These are phyloP conservation scores for Suhomyces taliae DNA, from an alignment of 1,139 yeast species.

Conservation along the genomic window DNA sequence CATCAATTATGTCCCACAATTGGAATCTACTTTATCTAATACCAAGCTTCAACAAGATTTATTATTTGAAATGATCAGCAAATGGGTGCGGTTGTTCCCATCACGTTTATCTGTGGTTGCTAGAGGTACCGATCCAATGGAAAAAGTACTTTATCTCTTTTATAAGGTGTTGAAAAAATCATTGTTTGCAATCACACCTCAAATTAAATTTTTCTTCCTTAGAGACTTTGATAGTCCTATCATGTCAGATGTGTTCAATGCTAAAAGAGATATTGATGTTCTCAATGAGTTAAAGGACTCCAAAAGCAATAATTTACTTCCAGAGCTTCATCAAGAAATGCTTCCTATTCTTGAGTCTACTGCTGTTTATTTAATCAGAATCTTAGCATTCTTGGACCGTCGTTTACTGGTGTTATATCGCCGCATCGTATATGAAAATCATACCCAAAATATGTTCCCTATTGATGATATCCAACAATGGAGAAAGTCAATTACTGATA, in stretches of 20 bases:
- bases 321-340: slow-evolving; percentile 19
- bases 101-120: slow-evolving; percentile 27
- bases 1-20: slow-evolving; percentile 28
- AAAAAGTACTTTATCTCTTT: slow-evolving; percentile 35
- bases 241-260: slow-evolving; percentile 39
- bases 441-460: slow-evolving; percentile 27
- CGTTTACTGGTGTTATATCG: slow-evolving; percentile 29
- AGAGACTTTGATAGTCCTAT: slow-evolving; percentile 47
- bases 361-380: slow-evolving; percentile 35
- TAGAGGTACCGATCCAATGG: slow-evolving; percentile 29
- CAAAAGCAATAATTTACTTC: slow-evolving; percentile 11
- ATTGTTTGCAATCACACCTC: slow-evolving; percentile 41
- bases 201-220: slow-evolving; percentile 41
- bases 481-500: slow-evolving; percentile 29
- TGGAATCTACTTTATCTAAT: slow-evolving; percentile 26
- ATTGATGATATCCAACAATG: slow-evolving; percentile 32
- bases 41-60: slow-evolving; percentile 35
- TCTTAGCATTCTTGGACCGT: slow-evolving; percentile 30
- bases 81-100: slow-evolving; percentile 43
- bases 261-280: slow-evolving; percentile 28
- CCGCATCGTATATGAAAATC: slow-evolving; percentile 28
- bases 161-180: slow-evolving; percentile 38
- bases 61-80: slow-evolving; percentile 37
- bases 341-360: slow-evolving; percentile 24
- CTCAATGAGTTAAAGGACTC: slow-evolving; percentile 22